Conservation (phyloP, 2,329 filamentous ascomycete genomes). For the Hypoxylon sp. region DNA sequence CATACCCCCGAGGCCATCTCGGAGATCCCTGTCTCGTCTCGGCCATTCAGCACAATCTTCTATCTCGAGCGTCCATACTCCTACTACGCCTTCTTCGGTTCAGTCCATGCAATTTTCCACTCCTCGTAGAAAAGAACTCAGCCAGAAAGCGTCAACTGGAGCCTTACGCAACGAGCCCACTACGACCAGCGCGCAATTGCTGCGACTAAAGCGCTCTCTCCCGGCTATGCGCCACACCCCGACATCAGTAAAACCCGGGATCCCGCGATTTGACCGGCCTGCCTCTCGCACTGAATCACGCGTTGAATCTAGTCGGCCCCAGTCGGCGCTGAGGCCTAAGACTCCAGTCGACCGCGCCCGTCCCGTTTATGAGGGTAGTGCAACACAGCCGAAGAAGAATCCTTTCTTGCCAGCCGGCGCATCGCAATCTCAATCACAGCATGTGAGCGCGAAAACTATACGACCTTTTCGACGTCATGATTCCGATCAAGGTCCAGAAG, state of each 20-base stretch:
- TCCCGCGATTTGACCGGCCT: slow-evolving; percentile 67
- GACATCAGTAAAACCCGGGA: slow-evolving; percentile 63
- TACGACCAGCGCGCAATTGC: slow-evolving; percentile 74
- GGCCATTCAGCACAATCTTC: slow-evolving; percentile 79
- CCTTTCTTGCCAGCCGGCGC: slow-evolving; percentile 85
- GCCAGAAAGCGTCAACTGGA: slow-evolving; percentile 65
- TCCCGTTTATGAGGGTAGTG: slow-evolving; percentile 63
- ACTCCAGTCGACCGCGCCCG: slow-evolving; percentile 76
- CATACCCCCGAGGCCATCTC: slow-evolving; percentile 66
- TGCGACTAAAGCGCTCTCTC: slow-evolving; percentile 74
- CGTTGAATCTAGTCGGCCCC: slow-evolving; percentile 64
- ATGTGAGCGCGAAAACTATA: slow-evolving; percentile 77
- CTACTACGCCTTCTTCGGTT: slow-evolving; percentile 68
- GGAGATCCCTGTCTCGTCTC: slow-evolving; percentile 75
- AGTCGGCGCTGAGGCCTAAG: slow-evolving; percentile 71
- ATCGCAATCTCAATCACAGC: slow-evolving; percentile 80
- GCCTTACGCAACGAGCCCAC: slow-evolving; percentile 70
- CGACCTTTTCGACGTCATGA: slow-evolving; percentile 83
- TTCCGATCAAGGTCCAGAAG: slow-evolving; percentile 76
- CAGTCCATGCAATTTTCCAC: slow-evolving; percentile 68
- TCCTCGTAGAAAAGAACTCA: slow-evolving; percentile 71
- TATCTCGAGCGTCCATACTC: slow-evolving; percentile 71
- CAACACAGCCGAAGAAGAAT: slow-evolving; percentile 67
- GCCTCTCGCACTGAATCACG: slow-evolving; percentile 69
- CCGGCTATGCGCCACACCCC: slow-evolving; percentile 68